These are phyloP conservation scores for Heritiera littoralis DNA, from an alignment of 345 rosid genomes.

Conservation along the genomic window DNA sequence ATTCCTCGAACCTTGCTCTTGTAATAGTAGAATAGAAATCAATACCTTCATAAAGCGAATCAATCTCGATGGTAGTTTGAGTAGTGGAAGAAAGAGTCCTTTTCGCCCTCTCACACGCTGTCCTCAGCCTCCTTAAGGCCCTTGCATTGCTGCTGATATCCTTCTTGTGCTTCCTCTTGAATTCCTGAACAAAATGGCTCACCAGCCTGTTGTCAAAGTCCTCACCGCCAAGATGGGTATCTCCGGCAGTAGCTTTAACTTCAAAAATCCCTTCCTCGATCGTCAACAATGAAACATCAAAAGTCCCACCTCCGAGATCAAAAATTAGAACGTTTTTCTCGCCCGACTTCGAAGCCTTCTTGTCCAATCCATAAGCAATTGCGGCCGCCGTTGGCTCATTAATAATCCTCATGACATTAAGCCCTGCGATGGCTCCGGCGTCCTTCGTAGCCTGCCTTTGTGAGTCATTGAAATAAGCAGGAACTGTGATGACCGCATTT, in stretches of 20 bases:
- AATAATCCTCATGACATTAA: slow-evolving; percentile 36
- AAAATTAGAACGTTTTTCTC: slow-evolving; percentile 39
- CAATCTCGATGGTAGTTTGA: slow-evolving; percentile 41
- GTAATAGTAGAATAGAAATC: slow-evolving; percentile 41
- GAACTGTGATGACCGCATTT: slow-evolving; percentile 42
- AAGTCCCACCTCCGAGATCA: slow-evolving; percentile 43
- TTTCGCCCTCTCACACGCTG: slow-evolving; percentile 39
- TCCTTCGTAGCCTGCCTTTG: slow-evolving; percentile 60
- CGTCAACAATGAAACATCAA: slow-evolving; percentile 38
- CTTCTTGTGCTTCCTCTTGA: slow-evolving; percentile 57
- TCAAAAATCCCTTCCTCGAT: slow-evolving; percentile 48
- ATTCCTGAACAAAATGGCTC: slow-evolving; percentile 70
- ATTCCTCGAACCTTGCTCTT: slow-evolving; percentile 36
- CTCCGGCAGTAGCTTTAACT: slow-evolving; percentile 53
- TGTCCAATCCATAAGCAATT: slow-evolving; percentile 41
- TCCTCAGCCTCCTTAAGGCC: slow-evolving; percentile 38
- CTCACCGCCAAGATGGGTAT: slow-evolving; percentile 74
- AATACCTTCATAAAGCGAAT: slow-evolving; percentile 34
- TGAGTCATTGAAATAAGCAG: slow-evolving; percentile 47
- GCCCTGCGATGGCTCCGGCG: slow-evolving; percentile 48
- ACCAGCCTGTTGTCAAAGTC: slow-evolving; percentile 72
- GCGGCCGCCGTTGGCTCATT: slow-evolving; percentile 48
- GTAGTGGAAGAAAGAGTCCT: slow-evolving; percentile 36
- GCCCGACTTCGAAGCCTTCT: slow-evolving; percentile 35
- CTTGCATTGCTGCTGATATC: slow-evolving; percentile 36